A percentile compares a stretch with the other conserved stretches of the same genome.
These are phyloP conservation scores for Gossypium longicalyx DNA, from an alignment of 345 rosid species.

Conservation along the genomic window DNA sequence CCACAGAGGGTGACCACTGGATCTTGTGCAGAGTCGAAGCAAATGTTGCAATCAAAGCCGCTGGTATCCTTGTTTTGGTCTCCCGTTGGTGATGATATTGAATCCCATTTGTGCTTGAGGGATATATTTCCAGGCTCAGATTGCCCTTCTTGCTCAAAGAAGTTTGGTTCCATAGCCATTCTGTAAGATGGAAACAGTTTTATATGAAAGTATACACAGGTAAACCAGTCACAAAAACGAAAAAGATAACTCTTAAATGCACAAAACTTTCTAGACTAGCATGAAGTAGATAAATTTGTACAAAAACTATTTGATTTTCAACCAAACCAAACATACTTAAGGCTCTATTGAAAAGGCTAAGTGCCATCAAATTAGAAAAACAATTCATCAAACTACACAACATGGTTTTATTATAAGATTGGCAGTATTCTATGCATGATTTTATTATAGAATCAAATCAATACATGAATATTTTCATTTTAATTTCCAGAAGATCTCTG, in stretches of 20 bases:
- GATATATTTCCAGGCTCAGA: constrained; percentile 27
- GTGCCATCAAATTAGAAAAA: not conserved
- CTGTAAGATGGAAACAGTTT: constrained; percentile 24
- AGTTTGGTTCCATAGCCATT: constrained; percentile 34
- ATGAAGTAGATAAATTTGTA: not conserved
- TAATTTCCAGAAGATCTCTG: not conserved
- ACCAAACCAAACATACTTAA: not conserved
- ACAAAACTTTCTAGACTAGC: not conserved
- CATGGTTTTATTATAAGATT: not conserved
- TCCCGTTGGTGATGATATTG: constrained; percentile 16
- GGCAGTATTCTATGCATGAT: not conserved
- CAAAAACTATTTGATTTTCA: not conserved
- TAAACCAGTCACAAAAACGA: not conserved
- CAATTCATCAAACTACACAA: not conserved
- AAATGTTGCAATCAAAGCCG: constrained; percentile 73
- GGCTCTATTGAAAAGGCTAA: not conserved
- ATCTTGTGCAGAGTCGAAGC: constrained; percentile 62
- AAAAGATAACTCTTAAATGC: not conserved
- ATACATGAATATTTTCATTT: not conserved
- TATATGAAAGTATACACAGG: not conserved
- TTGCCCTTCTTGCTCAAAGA: constrained; percentile 33
- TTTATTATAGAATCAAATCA: not conserved
- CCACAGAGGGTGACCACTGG: constrained; percentile 85
- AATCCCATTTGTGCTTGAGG: constrained; percentile 34
- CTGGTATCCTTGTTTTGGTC: constrained; percentile 33